These are phyloP conservation scores for Gossypium australe DNA, from an alignment of 345 rosid genomes.

Conservation along the genomic window DNA sequence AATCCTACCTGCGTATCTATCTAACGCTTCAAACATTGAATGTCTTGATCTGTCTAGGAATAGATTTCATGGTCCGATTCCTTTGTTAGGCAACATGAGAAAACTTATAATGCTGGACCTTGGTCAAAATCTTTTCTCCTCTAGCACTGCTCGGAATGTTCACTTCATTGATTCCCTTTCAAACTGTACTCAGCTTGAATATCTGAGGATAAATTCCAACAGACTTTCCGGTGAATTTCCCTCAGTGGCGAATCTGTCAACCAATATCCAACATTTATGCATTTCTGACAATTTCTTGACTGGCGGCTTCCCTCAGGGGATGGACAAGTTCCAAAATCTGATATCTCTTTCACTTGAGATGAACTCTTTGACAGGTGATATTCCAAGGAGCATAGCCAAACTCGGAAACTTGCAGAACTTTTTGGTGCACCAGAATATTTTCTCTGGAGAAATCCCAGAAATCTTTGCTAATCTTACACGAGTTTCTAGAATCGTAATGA, in stretches of 20 bases:
- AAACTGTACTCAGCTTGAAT: constrained; percentile 9
- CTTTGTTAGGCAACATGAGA: constrained; percentile 7
- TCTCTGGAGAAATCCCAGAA: constrained; percentile 3
- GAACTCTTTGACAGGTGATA: constrained; percentile 4
- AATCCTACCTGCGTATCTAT: constrained; percentile 8
- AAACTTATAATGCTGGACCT: constrained; percentile 1
- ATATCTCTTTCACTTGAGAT: background rate
- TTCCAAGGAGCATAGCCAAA: constrained; percentile 1
- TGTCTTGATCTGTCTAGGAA: constrained; percentile 7
- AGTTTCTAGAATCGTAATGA: background rate
- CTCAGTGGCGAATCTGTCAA: constrained; percentile 10
- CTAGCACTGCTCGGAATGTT: constrained; percentile 5
- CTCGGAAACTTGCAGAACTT: background rate
- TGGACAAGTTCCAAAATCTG: constrained; percentile 10
- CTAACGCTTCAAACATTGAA: constrained; percentile 19
- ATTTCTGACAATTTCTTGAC: background rate
- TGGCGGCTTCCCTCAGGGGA: constrained; percentile 8
- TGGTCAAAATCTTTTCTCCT: constrained; percentile 5
- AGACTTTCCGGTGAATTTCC: constrained; percentile 13
- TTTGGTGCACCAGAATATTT: background rate
- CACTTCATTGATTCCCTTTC: constrained; percentile 10
- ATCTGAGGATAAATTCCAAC: constrained; percentile 2
- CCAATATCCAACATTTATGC: background rate
- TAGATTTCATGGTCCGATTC: constrained; percentile 18
- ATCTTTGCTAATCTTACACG: constrained; percentile 8